Evolutionary conservation across 352 stramenopile genomes (phyloP).

Genomic region (Phytophthora pseudosyringae): DNA sequence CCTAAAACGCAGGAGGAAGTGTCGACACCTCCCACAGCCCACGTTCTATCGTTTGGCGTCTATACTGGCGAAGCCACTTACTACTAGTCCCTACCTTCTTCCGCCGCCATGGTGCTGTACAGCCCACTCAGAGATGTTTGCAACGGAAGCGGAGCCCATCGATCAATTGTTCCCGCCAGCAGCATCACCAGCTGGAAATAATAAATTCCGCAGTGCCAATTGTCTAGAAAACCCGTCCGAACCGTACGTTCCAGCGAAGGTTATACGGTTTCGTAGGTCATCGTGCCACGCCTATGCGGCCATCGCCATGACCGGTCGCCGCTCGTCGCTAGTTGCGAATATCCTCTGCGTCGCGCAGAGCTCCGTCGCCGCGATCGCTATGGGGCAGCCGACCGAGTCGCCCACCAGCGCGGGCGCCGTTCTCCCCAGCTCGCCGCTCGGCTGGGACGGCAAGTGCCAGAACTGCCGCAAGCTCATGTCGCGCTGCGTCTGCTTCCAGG

Average conservation of each 20-base stretch:
- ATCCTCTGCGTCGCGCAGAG: slow-evolving; percentile 1
- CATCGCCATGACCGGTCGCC: slow-evolving; percentile 5
- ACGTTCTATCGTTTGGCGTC: not conserved
- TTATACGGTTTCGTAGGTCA: slow-evolving; percentile 4
- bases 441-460: slow-evolving; percentile 53
- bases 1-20: no score
- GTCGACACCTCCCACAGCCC: not conserved
- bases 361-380: not conserved
- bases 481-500: slow-evolving; percentile 44
- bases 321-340: slow-evolving; percentile 28
- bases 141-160: slow-evolving; percentile 18
- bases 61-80: slow-evolving; percentile 8
- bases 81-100: not conserved
- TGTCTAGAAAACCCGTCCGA: not conserved
- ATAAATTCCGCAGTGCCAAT: not conserved
- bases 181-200: not conserved
- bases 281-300: slow-evolving; percentile 20
- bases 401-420: not conserved
- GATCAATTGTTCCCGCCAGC: slow-evolving; percentile 23
- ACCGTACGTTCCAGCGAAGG: not conserved
- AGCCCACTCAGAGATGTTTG: slow-evolving; percentile 17
- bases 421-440: slow-evolving; percentile 22
- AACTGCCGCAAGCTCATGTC: slow-evolving; percentile 54
- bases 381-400: slow-evolving; percentile 21
- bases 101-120: not conserved